These are phyloP conservation scores for Nakaseomyces bracarensis DNA, from an alignment of 1,139 yeast species.

Conservation along the genomic window DNA sequence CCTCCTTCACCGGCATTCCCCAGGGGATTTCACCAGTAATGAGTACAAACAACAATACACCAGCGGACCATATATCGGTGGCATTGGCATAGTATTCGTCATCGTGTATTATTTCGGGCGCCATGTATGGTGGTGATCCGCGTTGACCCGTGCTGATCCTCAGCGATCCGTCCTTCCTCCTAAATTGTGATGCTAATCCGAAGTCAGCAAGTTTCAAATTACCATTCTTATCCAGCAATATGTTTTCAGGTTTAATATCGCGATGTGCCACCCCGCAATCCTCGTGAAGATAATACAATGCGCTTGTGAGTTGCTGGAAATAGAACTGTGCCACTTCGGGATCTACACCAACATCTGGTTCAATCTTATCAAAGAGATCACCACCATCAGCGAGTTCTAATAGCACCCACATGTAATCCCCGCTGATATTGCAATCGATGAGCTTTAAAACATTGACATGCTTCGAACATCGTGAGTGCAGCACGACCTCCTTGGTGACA, in stretches of 20 bases:
- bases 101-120: conserved; percentile 50
- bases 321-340: conserved; percentile 60
- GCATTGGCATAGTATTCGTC: conserved; percentile 43
- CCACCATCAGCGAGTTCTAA: conserved; percentile 65
- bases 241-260: conserved; percentile 84
- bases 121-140: conserved; percentile 66
- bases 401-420: conserved; percentile 51
- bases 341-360: conserved; percentile 63
- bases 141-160: conserved; percentile 50
- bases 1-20: conserved; percentile 49
- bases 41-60: conserved; percentile 50
- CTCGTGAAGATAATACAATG: conserved; percentile 51
- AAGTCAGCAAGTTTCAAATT: conserved; percentile 62
- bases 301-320: conserved; percentile 52
- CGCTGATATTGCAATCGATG: conserved; percentile 43
- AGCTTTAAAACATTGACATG: conserved; percentile 52
- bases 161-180: conserved; percentile 47
- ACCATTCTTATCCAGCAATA: conserved; percentile 60
- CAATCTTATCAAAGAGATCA: conserved; percentile 64
- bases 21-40: conserved; percentile 58
- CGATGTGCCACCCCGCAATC: conserved; percentile 71
- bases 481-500: conserved; percentile 43
- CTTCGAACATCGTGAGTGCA: conserved; percentile 47
- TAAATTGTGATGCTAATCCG: conserved; percentile 55
- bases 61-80: conserved; percentile 60